Conservation (phyloP, 257 asterid species). For the Cordia subcordata region DNA sequence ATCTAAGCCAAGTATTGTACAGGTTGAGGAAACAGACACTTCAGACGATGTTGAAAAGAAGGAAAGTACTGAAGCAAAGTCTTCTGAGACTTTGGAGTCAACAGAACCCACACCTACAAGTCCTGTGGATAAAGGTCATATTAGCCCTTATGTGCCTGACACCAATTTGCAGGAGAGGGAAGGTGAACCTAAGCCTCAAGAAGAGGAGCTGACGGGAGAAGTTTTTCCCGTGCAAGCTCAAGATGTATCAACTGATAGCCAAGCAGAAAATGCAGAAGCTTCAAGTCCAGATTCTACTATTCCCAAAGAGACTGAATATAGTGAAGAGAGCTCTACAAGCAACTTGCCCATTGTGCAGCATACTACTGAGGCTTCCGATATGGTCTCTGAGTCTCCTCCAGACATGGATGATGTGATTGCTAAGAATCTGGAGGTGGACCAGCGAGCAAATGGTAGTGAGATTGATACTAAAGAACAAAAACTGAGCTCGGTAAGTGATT, state of each 20-base stretch:
- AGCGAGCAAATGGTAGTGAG: slow-evolving; percentile 24
- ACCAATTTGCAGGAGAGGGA: slow-evolving; percentile 30
- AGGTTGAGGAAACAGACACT: slow-evolving; percentile 41
- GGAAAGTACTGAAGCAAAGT: slow-evolving; percentile 20
- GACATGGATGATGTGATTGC: slow-evolving; percentile 29
- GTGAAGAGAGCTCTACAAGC: slow-evolving; percentile 37
- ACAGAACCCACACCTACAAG: slow-evolving; percentile 34
- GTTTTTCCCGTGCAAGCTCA: slow-evolving; percentile 32
- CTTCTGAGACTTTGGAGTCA: slow-evolving; percentile 30
- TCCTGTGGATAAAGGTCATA: slow-evolving; percentile 30
- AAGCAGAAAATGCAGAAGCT: slow-evolving; percentile 35
- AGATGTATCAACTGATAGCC: slow-evolving; percentile 30
- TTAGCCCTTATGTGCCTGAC: slow-evolving; percentile 19
- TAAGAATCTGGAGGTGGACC: slow-evolving; percentile 33
- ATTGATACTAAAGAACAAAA: slow-evolving; percentile 29
- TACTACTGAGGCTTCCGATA: slow-evolving; percentile 30
- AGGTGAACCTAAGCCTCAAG: slow-evolving; percentile 28
- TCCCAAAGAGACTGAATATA: slow-evolving; percentile 29
- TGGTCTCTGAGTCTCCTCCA: slow-evolving; percentile 28
- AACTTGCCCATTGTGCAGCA: slow-evolving; percentile 29
- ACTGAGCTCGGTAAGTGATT: slow-evolving; percentile 38
- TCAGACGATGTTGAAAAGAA: slow-evolving; percentile 27
- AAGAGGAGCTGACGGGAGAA: slow-evolving; percentile 29
- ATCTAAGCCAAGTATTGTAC: slow-evolving; percentile 36
- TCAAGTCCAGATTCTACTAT: slow-evolving; percentile 36